phyloP scores from a whole-genome alignment of 257 asterid genomes.

The Solanum chmielewskii region DNA sequence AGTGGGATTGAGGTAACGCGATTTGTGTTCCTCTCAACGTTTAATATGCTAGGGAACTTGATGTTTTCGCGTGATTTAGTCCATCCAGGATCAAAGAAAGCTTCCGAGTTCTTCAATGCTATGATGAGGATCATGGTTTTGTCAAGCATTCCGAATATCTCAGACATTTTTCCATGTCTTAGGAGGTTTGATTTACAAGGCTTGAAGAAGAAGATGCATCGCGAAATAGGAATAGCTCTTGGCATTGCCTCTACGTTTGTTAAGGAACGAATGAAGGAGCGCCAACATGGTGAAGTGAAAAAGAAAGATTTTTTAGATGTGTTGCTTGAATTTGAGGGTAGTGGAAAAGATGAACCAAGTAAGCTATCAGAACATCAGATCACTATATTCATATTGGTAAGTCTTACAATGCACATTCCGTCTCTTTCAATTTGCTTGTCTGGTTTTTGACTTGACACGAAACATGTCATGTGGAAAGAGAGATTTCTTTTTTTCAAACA shows the following conservation, averaged over 20 bases:
- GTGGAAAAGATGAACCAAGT: conserved; percentile 11
- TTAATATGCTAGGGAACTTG: conserved; percentile 47
- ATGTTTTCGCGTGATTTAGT: conserved; percentile 36
- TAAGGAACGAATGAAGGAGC: conserved; percentile 17
- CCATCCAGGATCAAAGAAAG: conserved; percentile 27
- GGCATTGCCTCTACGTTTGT: conserved; percentile 24
- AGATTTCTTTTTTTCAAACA: no score
- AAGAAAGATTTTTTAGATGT: conserved; percentile 45
- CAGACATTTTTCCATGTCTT: conserved; percentile 38
- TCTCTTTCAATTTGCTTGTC: not conserved
- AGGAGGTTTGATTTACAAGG: conserved; percentile 41
- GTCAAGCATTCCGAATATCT: conserved; percentile 24
- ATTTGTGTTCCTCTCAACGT: conserved; percentile 30
- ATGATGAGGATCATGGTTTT: conserved; percentile 32
- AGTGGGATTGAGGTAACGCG: conserved; percentile 13
- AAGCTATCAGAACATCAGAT: conserved; percentile 27
- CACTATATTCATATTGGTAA: conserved; percentile 45
- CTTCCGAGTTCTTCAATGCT: conserved; percentile 24
- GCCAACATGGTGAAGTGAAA: not conserved
- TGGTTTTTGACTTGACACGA: no score
- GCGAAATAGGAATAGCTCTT: conserved; percentile 22
- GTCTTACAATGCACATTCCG: not conserved
- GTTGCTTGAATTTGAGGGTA: conserved; percentile 21
- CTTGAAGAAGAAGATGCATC: conserved; percentile 16
- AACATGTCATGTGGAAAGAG: no score